Conservation (phyloP, 106 monocot genomes). For the Apostasia ramifera region DNA sequence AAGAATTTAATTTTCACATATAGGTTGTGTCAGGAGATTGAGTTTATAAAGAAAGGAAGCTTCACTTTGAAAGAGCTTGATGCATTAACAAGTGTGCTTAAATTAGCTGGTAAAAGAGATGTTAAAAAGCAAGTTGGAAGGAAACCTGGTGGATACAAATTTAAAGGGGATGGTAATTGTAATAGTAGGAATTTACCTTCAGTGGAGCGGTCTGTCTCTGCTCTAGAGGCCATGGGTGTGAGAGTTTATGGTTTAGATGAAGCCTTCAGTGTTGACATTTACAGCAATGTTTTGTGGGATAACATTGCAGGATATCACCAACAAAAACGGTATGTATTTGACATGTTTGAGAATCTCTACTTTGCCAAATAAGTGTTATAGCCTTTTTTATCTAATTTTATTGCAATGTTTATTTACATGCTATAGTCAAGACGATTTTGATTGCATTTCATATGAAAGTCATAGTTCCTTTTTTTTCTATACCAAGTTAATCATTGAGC, state of each 20-base stretch:
- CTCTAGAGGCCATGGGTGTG: slow-evolving; percentile 91
- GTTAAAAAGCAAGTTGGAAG: slow-evolving; percentile 22
- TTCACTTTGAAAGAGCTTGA: slow-evolving; percentile 69
- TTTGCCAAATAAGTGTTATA: neutral
- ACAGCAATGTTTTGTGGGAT: slow-evolving; percentile 72
- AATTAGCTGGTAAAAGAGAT: slow-evolving; percentile 46
- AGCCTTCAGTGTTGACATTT: slow-evolving; percentile 30
- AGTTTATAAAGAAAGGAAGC: slow-evolving; percentile 84
- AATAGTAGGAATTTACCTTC: slow-evolving; percentile 17
- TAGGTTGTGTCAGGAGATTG: slow-evolving; percentile 52
- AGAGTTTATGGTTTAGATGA: slow-evolving; percentile 80
- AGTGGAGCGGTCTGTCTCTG: slow-evolving; percentile 49
- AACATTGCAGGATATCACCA: slow-evolving; percentile 94
- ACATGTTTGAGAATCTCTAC: neutral
- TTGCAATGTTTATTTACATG: too few relatives aligned
- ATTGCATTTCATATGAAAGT: too few relatives aligned
- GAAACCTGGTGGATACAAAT: slow-evolving; percentile 22
- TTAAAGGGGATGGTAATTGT: slow-evolving; percentile 26
- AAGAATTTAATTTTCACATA: neutral
- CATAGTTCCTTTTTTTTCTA: too few relatives aligned
- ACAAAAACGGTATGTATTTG: slow-evolving; percentile 61
- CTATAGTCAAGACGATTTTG: too few relatives aligned
- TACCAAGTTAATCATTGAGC: too few relatives aligned
- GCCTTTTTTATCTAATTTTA: too few relatives aligned
- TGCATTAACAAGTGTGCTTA: slow-evolving; percentile 63